Evolutionary conservation across 1,284 basidiomycete genomes (phyloP).

Genomic region (Cryptococcus jaspeensis): DNA sequence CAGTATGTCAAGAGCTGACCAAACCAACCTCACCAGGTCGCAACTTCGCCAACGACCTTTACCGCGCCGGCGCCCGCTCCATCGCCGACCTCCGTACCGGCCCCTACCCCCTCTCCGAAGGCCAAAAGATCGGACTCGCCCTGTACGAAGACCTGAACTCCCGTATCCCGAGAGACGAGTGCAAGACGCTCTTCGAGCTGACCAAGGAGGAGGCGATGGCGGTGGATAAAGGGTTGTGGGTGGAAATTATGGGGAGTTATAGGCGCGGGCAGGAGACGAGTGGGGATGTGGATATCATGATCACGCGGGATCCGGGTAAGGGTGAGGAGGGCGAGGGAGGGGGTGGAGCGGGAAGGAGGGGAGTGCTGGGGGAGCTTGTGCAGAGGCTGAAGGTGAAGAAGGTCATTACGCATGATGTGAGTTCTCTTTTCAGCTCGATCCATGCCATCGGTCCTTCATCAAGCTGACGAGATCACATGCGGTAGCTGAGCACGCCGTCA

Average conservation of each 20-base stretch:
- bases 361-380: slow-evolving; percentile 59
- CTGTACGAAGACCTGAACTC: slow-evolving; percentile 66
- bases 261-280: slow-evolving; percentile 73
- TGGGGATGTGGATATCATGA: slow-evolving; percentile 86
- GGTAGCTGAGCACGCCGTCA: slow-evolving; percentile 56
- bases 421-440: neutral
- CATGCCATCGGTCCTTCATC: neutral
- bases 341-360: slow-evolving; percentile 30
- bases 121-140: slow-evolving; percentile 70
- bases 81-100: slow-evolving; percentile 67
- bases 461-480: neutral
- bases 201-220: slow-evolving; percentile 67
- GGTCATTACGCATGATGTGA: slow-evolving; percentile 67
- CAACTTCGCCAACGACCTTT: slow-evolving; percentile 68
- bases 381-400: slow-evolving; percentile 58
- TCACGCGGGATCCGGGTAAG: slow-evolving; percentile 70
- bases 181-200: slow-evolving; percentile 65
- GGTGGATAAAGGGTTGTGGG: slow-evolving; percentile 68
- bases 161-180: slow-evolving; percentile 86
- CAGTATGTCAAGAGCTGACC: slow-evolving; percentile 1
- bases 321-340: slow-evolving; percentile 62
- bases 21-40: slow-evolving; percentile 1
- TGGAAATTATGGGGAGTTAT: slow-evolving; percentile 89
- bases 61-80: slow-evolving; percentile 69
- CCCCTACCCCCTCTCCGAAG: slow-evolving; percentile 62